Evolutionary conservation across 1,284 basidiomycete genomes (phyloP), one percentile per base, ranked within the genome.

Genomic region (Puccinia novopanici): DNA sequence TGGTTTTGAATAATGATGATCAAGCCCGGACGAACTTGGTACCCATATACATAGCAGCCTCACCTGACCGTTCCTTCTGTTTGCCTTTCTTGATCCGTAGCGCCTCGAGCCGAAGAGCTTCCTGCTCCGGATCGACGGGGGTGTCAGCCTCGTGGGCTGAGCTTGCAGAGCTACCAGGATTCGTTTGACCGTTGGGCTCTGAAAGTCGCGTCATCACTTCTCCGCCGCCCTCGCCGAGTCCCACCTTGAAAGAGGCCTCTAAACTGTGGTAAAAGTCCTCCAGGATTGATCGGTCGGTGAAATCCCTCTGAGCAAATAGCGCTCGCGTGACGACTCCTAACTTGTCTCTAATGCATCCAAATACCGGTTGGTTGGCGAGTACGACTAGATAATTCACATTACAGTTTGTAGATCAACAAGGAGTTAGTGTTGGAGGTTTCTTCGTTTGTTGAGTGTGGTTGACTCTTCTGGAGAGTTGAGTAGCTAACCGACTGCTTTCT

Each of bases 321-420:
- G 95, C 92, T 15, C 91, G 89, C 0, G 96, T 99, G 54, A 99
- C 93, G 4, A 99, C 94, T n/a, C 95, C 94, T 0, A 99, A 88
- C 84, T 94, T 95, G 85, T 98, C 95, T 57, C 92, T 55, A 24
- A 85, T 84, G 0, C 85, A 84, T 3, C 85, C 85, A 68, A 86
- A 86, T 55, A 86, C 84, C 22, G 78, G 78, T 65, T 74, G 68
- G 50, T 80, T 80, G 42, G 78, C 78, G 24, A 80, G 68, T 6
- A 80, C 78, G 13, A 80, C 78, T 80, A 42, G n/a, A 40, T 42
- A 59, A 12, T 61, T 81, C 59, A 50, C 24, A 61, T 52, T 70
- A 37, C n/a, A 75, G 63, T 70, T 30, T 22, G 57, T 19, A 24
- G 27, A 72, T 83, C 83, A 81, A 83, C 2, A 24, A 75, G 4